A percentile compares a stretch with the other conserved stretches of the same genome.
These are phyloP conservation scores for Elsinoe necatrix DNA, from an alignment of 2,329 filamentous ascomycete genomes.

Conservation along the genomic window DNA sequence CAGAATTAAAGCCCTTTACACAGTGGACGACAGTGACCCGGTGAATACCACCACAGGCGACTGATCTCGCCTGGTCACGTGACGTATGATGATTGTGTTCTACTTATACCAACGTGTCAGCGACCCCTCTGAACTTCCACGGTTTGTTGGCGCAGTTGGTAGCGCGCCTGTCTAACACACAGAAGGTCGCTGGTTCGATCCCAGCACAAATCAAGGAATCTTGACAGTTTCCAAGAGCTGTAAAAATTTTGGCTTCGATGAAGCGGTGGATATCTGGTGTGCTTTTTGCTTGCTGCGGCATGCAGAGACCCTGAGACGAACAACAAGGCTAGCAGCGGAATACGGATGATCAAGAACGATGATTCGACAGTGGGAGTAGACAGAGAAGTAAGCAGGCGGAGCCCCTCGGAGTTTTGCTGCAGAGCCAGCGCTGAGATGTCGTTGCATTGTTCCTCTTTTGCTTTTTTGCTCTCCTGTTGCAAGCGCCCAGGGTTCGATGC, in stretches of 20 bases:
- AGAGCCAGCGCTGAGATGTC: not conserved
- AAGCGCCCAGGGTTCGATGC: not conserved
- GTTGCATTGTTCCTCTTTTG: not conserved
- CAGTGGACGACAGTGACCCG: too few relatives aligned
- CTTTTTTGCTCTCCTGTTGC: not conserved
- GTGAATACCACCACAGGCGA: too few relatives aligned
- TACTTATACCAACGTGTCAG: not conserved
- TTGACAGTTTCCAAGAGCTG: not conserved
- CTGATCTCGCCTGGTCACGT: not conserved
- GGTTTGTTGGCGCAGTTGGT: slow-evolving; percentile 4
- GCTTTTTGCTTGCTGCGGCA: too few relatives aligned
- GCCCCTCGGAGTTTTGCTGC: not conserved
- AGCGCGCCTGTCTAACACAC: slow-evolving; percentile 11
- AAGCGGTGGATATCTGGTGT: too few relatives aligned
- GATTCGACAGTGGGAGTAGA: not conserved
- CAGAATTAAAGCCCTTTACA: too few relatives aligned
- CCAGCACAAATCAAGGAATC: not conserved
- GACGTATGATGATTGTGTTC: not conserved
- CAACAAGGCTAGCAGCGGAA: too few relatives aligned
- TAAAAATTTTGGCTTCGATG: not conserved
- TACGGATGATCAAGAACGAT: too few relatives aligned
- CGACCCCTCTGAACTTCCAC: too few relatives aligned
- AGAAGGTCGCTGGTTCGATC: slow-evolving; percentile 10
- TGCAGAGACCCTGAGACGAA: too few relatives aligned
- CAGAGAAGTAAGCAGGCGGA: not conserved